Conservation (phyloP, 208 protist species). For the Leishmania gerbilli region DNA sequence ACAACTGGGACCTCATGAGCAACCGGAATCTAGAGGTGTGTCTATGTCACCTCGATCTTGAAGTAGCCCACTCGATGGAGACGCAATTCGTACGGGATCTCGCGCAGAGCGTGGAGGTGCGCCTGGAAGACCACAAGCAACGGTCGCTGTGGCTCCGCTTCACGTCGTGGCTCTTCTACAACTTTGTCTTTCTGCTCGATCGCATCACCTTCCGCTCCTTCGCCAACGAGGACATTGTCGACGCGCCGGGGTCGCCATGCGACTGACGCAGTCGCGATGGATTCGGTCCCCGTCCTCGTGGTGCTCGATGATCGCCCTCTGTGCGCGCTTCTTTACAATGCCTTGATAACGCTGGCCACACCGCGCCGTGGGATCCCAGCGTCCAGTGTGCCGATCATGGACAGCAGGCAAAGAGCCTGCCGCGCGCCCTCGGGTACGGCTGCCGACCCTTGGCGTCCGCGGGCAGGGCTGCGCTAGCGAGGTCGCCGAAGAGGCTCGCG, state of each 20-base stretch:
- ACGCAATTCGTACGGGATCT: conserved; percentile 82
- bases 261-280: background rate
- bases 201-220: conserved; percentile 78
- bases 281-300: background rate
- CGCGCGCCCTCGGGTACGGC: too few species aligned
- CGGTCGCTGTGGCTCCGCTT: conserved; percentile 75
- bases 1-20: conserved; percentile 94
- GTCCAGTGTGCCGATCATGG: too few species aligned
- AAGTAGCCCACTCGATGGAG: conserved; percentile 82
- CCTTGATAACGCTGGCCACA: too few species aligned
- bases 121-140: conserved; percentile 61
- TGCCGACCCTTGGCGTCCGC: too few species aligned
- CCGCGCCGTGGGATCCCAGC: too few species aligned
- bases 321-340: background rate
- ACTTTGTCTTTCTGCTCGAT: conserved; percentile 68
- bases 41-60: conserved; percentile 70
- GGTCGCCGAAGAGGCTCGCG: background rate
- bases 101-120: conserved; percentile 61
- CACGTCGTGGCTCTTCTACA: conserved; percentile 83
- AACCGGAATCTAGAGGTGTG: conserved; percentile 93
- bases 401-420: too few species aligned
- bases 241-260: conserved; percentile 25
- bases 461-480: too few species aligned
- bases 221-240: conserved; percentile 51
- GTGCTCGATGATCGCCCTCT: background rate